Conservation (phyloP, 2,329 filamentous ascomycete genomes). For the Fusarium pseudoanthophilum region DNA sequence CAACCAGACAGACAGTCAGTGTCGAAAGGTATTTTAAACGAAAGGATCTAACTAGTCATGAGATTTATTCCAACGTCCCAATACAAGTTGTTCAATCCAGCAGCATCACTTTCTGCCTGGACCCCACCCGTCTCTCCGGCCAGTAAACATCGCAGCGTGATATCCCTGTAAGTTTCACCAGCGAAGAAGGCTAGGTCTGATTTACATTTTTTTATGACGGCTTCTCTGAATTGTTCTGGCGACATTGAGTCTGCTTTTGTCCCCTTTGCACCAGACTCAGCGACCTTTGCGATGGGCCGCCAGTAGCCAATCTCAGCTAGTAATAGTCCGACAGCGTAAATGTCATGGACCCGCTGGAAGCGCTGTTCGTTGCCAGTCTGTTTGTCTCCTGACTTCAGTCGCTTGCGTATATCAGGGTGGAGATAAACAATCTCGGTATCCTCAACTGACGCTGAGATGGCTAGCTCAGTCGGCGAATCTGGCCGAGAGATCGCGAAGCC, state of each 20-base stretch:
- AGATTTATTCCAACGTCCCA: conserved; percentile 11
- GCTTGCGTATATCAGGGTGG: background rate
- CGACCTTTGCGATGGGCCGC: background rate
- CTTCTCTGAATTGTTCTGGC: background rate
- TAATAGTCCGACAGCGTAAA: background rate
- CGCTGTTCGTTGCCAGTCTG: background rate
- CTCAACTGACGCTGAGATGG: background rate
- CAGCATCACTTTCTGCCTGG: background rate
- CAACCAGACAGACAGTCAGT: accelerated
- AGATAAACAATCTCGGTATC: background rate
- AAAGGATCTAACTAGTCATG: background rate
- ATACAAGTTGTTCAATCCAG: conserved; percentile 5
- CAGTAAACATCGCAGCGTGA: background rate
- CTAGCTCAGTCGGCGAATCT: background rate
- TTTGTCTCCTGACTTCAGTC: background rate
- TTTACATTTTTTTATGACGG: background rate
- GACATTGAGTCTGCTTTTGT: background rate
- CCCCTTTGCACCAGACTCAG: background rate
- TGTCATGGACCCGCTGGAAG: background rate
- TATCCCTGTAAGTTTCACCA: background rate
- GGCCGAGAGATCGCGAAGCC: background rate
- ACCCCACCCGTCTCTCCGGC: background rate
- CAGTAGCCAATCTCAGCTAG: conserved; percentile 3
- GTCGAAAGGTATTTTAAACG: accelerated
- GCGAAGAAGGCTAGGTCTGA: background rate